Base-by-base conservation (phyloP, 768 basidiomycete genomes). In the Clavaria fumosa region DNA sequence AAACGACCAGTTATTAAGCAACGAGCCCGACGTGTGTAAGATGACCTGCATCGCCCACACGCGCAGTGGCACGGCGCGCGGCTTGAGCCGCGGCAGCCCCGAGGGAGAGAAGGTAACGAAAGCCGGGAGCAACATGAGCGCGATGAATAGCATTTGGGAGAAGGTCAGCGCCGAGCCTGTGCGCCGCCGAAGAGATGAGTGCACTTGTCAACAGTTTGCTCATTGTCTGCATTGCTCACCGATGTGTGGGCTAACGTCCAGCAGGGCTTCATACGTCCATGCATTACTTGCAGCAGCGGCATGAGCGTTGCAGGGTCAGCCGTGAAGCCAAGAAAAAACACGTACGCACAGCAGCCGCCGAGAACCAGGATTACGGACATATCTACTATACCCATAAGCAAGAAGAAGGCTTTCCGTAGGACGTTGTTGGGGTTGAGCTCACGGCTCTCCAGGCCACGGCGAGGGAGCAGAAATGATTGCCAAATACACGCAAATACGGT, bases 1-100 rank as follows among this genome's bases (percentile, higher is more conserved):
- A 50, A 77, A 85, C 1, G 77, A 81, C 72, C 74, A 78, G 52
- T 85, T 88, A 52, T 86, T 86, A 47, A 90, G 52, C 35, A 86
- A 53, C 11, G 77, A 75, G 23, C 78, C 71, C 9, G 67, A 62
- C 3, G 74, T 69, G 40, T 82, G 62, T 12, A 85, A 63, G 17
- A 75, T 47, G 1, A 86, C 84, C 52, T 86, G 84, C 1, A 73
- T 43, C 1, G 66, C 61, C 84, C 85, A 88, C 43, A 69, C 61
- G 3, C 40, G 46, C 4, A 88, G 40, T 1, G 85, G 84, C 1
- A 86, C 78, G 44, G 70, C 67, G 24, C 78, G 64, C 11, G 72
- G 63, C 53, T 74, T 79, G 18, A 84, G 58, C 1, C 59, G 61
- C 9, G 78, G 75, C 4, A 73, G 27, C 32, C 44, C 42, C 40